Evolutionary conservation across 768 basidiomycete genomes (phyloP).

Genomic region (Brasilioporus rufonigricans): DNA sequence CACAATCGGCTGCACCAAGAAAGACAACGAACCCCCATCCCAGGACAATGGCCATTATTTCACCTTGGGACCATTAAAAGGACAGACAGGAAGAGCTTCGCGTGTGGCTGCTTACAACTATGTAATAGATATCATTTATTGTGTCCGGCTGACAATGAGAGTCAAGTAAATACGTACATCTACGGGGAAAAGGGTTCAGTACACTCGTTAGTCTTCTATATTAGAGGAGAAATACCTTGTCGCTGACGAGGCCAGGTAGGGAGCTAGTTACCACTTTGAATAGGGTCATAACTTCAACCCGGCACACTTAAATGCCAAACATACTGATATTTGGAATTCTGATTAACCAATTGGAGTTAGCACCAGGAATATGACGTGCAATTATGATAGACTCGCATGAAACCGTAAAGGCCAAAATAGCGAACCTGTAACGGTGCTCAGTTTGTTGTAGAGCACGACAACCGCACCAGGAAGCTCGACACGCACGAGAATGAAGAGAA

Average conservation of each 20-base stretch:
- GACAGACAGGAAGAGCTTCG: not conserved
- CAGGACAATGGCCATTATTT: not conserved
- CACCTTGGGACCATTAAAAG: conserved; percentile 1
- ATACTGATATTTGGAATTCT: not conserved
- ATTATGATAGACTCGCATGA: not conserved
- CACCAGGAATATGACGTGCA: not conserved
- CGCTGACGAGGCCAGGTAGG: not conserved
- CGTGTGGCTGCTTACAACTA: conserved; percentile 1
- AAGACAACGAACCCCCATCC: not conserved
- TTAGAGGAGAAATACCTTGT: not conserved
- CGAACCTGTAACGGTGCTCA: not conserved
- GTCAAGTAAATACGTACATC: not conserved
- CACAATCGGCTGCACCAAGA: not conserved
- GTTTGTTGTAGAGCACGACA: not conserved
- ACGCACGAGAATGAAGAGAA: not conserved
- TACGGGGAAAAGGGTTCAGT: not conserved
- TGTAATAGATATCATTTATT: not conserved
- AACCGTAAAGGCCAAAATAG: not conserved
- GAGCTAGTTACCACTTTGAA: conserved; percentile 5
- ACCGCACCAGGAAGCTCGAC: not conserved
- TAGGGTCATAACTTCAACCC: not conserved
- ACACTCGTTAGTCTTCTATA: not conserved
- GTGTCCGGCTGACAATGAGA: not conserved
- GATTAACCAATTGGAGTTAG: not conserved
- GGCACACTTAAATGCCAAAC: not conserved